Evolutionary conservation across 768 basidiomycete genomes (phyloP).

Genomic region (Kwoniella newhampshirensis): DNA sequence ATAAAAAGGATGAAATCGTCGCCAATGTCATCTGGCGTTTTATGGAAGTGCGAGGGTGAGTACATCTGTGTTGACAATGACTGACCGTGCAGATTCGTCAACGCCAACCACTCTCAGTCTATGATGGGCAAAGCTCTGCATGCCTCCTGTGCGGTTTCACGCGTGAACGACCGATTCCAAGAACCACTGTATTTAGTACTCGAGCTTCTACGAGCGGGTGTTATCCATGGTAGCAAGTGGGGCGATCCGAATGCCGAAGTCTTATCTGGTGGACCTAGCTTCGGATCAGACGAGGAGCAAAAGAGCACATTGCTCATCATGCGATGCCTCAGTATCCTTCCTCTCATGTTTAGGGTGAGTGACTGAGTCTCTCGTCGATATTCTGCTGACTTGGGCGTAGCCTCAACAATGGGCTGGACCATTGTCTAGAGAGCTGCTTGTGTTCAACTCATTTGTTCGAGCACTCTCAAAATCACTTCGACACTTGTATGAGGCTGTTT

Average conservation of each 20-base stretch:
- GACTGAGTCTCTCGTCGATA: background rate
- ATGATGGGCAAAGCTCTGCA: conserved; percentile 89
- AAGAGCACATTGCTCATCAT: conserved; percentile 92
- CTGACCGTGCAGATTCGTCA: conserved; percentile 68
- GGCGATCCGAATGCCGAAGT: conserved; percentile 62
- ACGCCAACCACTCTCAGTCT: conserved; percentile 84
- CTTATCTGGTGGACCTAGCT: conserved; percentile 92
- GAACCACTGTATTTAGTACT: conserved; percentile 92
- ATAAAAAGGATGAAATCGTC: conserved; percentile 97
- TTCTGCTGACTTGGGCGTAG: conserved; percentile 55
- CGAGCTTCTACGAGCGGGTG: conserved; percentile 92
- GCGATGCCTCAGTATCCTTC: conserved; percentile 92
- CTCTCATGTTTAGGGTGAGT: conserved; percentile 85
- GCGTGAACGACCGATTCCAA: conserved; percentile 97
- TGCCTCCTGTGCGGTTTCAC: conserved; percentile 70
- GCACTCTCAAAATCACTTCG: conserved; percentile 86
- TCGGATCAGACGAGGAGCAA: conserved; percentile 91
- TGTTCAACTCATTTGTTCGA: conserved; percentile 97
- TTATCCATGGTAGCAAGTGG: conserved; percentile 92
- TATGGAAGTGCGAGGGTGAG: conserved; percentile 90
- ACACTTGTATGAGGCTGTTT: conserved; percentile 83
- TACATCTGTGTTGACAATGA: conserved; percentile 29
- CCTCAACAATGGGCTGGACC: conserved; percentile 92
- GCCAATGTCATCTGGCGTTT: conserved; percentile 99
- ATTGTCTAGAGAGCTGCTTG: conserved; percentile 89